Evolutionary conservation across 441 rosid genomes (phyloP), one percentile per base, ranked within the genome.

Genomic region (Omphalea diandra): DNA sequence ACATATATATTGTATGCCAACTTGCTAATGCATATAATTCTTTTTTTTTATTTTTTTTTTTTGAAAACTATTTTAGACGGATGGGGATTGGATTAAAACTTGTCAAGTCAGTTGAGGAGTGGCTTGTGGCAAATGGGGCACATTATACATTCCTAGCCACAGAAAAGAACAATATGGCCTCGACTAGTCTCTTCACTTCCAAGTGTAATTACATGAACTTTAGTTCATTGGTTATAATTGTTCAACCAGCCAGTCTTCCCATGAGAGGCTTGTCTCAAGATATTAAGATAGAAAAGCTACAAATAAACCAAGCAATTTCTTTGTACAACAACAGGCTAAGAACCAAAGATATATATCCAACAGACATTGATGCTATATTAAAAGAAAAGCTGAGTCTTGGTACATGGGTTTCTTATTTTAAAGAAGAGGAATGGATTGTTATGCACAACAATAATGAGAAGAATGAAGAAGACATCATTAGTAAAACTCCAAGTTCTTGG

Each of bases 41-140:
- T n/a, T n/a, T n/a, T n/a, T n/a, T n/a, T n/a, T n/a, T n/a, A n/a
- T n/a, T n/a, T n/a, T n/a, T n/a, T n/a, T n/a, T 17, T 59, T 58
- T 36, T 4, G 5, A 1, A 31, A 33, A 72, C 38, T 33, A 59
- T 17, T 72, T 38, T 56, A 83, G 88, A 81, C 54, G 91, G 55
- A 75, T 76, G 86, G 89, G 89, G 67, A 87, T 87, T 31, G 91
- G 91, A 54, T 65, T 82, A 12, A 73, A 71, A 46, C 91, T 87
- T 24, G 81, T 87, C 12, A 81, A 71, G 54, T 74, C 89, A 32
- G 69, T 82, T 24, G 91, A 85, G 70, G 86, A 83, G 59, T 87
- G 89, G 87, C 77, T 85, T 70, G 50, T 68, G 10, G 69, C 68
- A 36, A 81, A 82, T 50, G 89, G 86, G 67, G 86, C 91, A 50